These are phyloP conservation scores for Colletotrichum melonis DNA, from an alignment of 2,329 filamentous ascomycete genomes.

Conservation along the genomic window DNA sequence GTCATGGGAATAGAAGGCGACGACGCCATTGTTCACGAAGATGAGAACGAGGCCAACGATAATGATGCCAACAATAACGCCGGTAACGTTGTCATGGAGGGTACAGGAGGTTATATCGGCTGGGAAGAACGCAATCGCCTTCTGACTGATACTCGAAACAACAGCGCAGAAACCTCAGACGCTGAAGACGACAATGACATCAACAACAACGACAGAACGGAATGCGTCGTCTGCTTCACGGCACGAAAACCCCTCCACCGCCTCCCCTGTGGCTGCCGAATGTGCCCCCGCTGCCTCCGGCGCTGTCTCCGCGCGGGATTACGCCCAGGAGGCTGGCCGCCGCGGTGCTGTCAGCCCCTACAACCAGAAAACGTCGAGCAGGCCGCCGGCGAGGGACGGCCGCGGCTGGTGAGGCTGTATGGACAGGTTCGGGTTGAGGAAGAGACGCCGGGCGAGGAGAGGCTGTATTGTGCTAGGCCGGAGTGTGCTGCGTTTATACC, in stretches of 20 bases:
- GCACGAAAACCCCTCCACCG: background rate
- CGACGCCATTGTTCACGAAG: no score
- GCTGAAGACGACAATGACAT: background rate
- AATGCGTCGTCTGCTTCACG: slow-evolving; percentile 23
- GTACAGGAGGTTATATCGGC: background rate
- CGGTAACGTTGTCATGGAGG: background rate
- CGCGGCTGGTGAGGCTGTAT: slow-evolving; percentile 25
- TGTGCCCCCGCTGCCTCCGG: slow-evolving; percentile 33
- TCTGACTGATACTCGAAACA: background rate
- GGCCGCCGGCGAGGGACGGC: background rate
- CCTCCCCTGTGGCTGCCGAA: slow-evolving; percentile 34
- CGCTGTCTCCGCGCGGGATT: slow-evolving; percentile 31
- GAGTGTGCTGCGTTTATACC: slow-evolving; percentile 36
- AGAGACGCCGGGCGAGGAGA: slow-evolving; percentile 19
- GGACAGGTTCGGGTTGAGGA: slow-evolving; percentile 24
- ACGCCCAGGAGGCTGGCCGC: slow-evolving; percentile 32
- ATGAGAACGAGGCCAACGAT: background rate
- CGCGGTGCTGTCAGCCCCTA: slow-evolving; percentile 34
- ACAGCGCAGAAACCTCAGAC: background rate
- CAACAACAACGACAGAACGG: background rate
- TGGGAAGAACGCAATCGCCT: slow-evolving; percentile 31
- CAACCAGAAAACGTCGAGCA: slow-evolving; percentile 18
- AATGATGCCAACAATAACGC: background rate
- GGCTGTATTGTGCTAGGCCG: slow-evolving; percentile 31
- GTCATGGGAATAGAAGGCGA: no score